Conservation (phyloP, 2,329 filamentous ascomycete genomes). For the Aureobasidium sp. region DNA sequence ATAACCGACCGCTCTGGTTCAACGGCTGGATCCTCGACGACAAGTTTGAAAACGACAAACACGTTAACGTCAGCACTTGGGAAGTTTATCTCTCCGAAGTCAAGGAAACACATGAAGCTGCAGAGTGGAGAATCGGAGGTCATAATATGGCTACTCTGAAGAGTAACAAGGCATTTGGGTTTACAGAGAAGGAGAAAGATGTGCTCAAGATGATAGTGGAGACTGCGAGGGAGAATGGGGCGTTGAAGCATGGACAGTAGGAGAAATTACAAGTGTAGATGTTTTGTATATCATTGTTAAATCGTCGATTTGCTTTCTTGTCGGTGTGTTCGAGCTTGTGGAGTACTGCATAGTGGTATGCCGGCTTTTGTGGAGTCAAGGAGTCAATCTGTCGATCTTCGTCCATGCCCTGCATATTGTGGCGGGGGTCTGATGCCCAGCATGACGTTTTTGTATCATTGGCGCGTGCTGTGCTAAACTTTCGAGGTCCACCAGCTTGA, state of each 20-base stretch:
- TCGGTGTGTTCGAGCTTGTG: too few species aligned
- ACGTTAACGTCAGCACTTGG: constrained; percentile 42
- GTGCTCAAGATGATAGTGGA: constrained; percentile 37
- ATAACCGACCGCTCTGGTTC: constrained; percentile 51
- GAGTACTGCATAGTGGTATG: constrained; percentile 2
- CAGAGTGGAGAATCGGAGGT: constrained; percentile 38
- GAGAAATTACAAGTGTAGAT: too few species aligned
- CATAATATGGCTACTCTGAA: constrained; percentile 43
- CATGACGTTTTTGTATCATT: constrained; percentile 4
- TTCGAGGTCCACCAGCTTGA: too few species aligned
- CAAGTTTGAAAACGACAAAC: constrained; percentile 43
- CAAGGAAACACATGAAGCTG: constrained; percentile 27
- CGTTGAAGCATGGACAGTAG: constrained; percentile 18
- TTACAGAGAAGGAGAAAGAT: constrained; percentile 31
- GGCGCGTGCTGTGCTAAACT: background rate
- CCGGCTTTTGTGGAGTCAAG: background rate
- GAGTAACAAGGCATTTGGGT: constrained; percentile 29
- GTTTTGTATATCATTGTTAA: too few species aligned
- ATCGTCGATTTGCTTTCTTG: too few species aligned
- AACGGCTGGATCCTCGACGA: constrained; percentile 51
- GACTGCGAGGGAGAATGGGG: constrained; percentile 25
- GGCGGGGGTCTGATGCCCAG: background rate
- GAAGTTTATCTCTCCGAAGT: constrained; percentile 39
- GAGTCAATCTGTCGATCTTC: background rate
- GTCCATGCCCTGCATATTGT: background rate